phyloP scores from a whole-genome alignment of 2,329 filamentous ascomycete genomes.

The Coniochaeta hoffmannii region DNA sequence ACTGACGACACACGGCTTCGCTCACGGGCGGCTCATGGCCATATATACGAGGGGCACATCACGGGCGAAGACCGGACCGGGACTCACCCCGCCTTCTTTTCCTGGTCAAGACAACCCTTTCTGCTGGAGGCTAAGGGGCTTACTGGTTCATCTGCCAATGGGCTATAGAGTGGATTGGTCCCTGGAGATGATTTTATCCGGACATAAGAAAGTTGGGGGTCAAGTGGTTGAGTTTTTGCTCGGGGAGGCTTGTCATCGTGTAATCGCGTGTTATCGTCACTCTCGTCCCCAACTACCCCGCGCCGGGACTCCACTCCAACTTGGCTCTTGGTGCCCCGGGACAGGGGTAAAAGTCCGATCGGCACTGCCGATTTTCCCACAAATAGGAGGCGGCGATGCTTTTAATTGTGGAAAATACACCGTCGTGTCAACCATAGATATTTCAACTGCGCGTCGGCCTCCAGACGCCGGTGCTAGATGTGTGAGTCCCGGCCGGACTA shows the following conservation, averaged over 20 bases:
- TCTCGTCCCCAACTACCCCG: constrained; percentile 1
- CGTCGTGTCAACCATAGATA: too few relatives aligned
- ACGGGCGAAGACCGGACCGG: neutral
- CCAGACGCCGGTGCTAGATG: too few relatives aligned
- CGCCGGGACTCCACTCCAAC: neutral
- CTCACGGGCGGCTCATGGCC: neutral
- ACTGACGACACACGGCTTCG: neutral
- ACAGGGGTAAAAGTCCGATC: constrained; percentile 5
- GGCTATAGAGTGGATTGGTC: neutral
- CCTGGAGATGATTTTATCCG: neutral
- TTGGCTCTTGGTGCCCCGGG: neutral
- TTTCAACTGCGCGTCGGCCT: too few relatives aligned
- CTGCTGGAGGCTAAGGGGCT: neutral
- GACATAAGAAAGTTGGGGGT: neutral
- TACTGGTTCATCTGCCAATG: neutral
- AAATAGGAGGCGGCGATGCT: constrained; percentile 17
- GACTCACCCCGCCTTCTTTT: neutral
- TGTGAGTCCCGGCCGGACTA: too few relatives aligned
- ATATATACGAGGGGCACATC: neutral
- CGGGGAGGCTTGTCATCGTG: neutral
- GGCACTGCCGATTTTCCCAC: constrained; percentile 26
- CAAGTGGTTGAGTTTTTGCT: neutral
- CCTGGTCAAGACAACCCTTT: neutral
- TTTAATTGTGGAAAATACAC: neutral
- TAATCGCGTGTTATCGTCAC: neutral